Evolutionary conservation across 2,329 filamentous ascomycete species (phyloP), one percentile per base, ranked within the genome.

Genomic region (Phyllosticta paracitricarpa): DNA sequence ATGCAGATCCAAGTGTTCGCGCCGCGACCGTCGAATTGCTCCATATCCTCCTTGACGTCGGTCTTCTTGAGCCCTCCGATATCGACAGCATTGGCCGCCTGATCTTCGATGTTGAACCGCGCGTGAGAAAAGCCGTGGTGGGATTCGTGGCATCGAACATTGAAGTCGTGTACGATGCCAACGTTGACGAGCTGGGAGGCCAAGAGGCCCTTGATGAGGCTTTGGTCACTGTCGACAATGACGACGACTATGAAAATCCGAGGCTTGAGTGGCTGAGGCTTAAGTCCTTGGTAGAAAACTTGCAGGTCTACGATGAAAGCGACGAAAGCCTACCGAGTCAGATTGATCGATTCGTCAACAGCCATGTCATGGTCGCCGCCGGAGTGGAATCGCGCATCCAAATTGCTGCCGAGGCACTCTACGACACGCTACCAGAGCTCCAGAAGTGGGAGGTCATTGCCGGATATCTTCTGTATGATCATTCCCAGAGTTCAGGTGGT

Each of bases 391-490:
- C 91, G 0, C 84, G 93, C 57, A 91, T 95, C 67, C 88, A 89
- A 2, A 81, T 96, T 28, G 93, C 93, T 19, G 89, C 91, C 0
- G 89, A 96, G 71, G 89, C 87, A 0, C 81, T 97, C 4, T 96
- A 90, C 68, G 89, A 94, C 64, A 87, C 88, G 67, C 83, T 97
- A 63, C 80, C 85, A 0, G 90, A 94, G 67, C 82, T 97, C 30
- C 84, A 85, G 66, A 86, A 91, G 62, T 99, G 94, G 94, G 89
- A 96, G 70, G 82, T 89, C 4, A 76, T 99, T 61, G 88, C 91
- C 26, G 91, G 91, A 17, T 99, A 97, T 72, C 82, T 99, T 6
- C 79, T 99, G 1, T 96, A 90, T 71, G 94, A 99, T 68, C 92
- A 97, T 73, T 94, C 91, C 0, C 70, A 72, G 30, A 70, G 69